phyloP scores from a whole-genome alignment of 768 basidiomycete species.

The Solioccasus polychromus region DNA sequence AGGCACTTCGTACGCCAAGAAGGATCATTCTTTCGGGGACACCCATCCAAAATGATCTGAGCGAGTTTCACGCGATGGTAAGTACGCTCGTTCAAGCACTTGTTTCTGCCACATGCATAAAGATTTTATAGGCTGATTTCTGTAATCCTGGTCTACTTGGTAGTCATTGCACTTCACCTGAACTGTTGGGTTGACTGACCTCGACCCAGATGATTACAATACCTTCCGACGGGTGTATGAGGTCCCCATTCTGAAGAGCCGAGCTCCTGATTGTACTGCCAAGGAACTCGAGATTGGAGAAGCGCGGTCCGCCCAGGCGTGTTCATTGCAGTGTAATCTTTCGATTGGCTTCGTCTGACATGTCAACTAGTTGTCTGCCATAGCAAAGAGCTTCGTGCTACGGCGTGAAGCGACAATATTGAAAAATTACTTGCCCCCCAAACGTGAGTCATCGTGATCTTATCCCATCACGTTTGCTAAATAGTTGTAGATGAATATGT shows the following conservation, averaged over 20 bases:
- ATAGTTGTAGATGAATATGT: constrained; percentile 82
- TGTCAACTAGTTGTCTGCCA: constrained; percentile 53
- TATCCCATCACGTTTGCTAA: not conserved
- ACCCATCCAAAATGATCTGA: constrained; percentile 93
- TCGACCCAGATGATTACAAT: constrained; percentile 60
- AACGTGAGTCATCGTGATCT: constrained; percentile 52
- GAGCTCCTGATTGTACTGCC: constrained; percentile 67
- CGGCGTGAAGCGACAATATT: constrained; percentile 83
- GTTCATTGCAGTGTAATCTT: not conserved
- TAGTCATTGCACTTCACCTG: constrained; percentile 25
- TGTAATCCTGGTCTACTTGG: constrained; percentile 91
- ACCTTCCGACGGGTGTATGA: constrained; percentile 84
- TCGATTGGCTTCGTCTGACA: constrained; percentile 1
- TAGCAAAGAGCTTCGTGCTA: constrained; percentile 87
- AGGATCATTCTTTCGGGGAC: constrained; percentile 93
- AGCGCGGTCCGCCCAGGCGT: constrained; percentile 73
- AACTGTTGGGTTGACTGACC: not conserved
- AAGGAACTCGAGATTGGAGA: constrained; percentile 79
- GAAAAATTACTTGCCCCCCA: constrained; percentile 84
- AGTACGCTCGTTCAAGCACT: constrained; percentile 13
- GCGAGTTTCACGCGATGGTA: constrained; percentile 97
- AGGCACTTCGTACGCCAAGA: constrained; percentile 67
- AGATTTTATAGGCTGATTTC: constrained; percentile 68
- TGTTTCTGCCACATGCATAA: not conserved
- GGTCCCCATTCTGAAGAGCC: constrained; percentile 79